Conservation (phyloP, 768 basidiomycete species). For the Tulasnella sp. region DNA sequence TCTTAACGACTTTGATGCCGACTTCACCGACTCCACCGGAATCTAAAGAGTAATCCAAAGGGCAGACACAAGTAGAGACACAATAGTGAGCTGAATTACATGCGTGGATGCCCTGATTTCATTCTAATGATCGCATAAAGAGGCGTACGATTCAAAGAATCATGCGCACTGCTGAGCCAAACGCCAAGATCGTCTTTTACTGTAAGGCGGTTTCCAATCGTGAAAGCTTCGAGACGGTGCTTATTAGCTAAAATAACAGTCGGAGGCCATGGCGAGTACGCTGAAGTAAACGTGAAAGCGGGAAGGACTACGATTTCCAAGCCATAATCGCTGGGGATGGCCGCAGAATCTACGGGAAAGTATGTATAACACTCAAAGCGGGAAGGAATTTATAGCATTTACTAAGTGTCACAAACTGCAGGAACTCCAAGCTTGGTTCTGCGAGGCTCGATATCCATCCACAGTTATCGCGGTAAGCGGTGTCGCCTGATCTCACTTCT, state of each 20-base stretch:
- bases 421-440: not conserved
- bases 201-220: not conserved
- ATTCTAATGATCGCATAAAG: not conserved
- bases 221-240: not conserved
- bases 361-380: no score
- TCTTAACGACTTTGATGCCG: not conserved
- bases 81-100: not conserved
- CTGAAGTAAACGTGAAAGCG: not conserved
- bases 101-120: fast-evolving
- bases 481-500: not conserved
- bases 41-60: not conserved
- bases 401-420: no score
- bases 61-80: not conserved
- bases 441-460: not conserved
- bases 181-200: not conserved
- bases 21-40: not conserved
- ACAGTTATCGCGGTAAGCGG: not conserved
- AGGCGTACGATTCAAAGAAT: not conserved
- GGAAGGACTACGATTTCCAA: not conserved
- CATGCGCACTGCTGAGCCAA: not conserved
- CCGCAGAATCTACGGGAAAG: not conserved
- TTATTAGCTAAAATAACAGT: not conserved
- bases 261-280: not conserved
- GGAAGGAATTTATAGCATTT: no score
- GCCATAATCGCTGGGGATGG: not conserved